These are phyloP conservation scores for Ballota nigra DNA, from an alignment of 257 asterid species.

Conservation along the genomic window DNA sequence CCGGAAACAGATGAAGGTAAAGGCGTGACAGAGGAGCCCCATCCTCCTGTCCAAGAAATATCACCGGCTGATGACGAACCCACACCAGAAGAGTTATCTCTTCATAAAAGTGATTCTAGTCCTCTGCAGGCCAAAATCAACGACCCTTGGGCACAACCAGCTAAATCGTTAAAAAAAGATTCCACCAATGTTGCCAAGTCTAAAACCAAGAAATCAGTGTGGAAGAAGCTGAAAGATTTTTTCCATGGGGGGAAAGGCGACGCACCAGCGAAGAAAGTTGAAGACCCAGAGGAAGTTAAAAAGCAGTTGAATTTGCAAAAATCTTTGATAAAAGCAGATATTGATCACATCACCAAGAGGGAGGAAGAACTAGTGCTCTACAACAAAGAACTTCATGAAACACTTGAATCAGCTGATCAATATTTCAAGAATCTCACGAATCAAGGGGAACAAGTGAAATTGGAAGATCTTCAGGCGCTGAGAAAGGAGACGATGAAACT, in stretches of 20 bases:
- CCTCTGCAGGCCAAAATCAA: not conserved
- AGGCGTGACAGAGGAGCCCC: not conserved
- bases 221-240: not conserved
- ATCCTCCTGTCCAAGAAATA: constrained; percentile 5
- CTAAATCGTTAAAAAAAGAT: not conserved
- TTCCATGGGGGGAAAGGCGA: not conserved
- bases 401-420: not conserved
- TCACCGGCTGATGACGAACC: not conserved
- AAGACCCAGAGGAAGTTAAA: not conserved
- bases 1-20: not conserved
- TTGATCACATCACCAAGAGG: constrained; percentile 5
- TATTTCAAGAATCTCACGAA: not conserved
- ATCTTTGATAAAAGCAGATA: constrained; percentile 26
- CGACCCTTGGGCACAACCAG: not conserved
- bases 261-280: not conserved
- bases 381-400: not conserved
- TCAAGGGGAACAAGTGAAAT: not conserved
- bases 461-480: not conserved
- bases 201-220: not conserved
- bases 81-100: not conserved
- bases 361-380: not conserved
- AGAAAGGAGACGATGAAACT: constrained; percentile 30
- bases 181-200: not conserved
- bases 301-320: not conserved
- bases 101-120: not conserved